Conservation (phyloP, 2,329 filamentous ascomycete genomes). For the Xylaria sp. region DNA sequence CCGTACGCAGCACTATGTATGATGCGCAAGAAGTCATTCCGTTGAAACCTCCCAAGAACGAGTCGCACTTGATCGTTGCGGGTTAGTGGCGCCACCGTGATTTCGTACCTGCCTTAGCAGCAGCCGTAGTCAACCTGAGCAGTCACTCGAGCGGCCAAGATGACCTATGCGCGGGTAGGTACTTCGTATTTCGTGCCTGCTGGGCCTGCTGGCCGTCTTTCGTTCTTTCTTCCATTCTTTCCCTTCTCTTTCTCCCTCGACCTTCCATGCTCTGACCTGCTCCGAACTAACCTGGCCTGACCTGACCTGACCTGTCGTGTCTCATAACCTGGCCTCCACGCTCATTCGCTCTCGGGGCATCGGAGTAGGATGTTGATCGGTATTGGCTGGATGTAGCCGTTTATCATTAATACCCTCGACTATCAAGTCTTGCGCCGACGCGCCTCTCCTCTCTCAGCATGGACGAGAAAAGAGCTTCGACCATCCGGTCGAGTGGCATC, state of each 20-base stretch:
- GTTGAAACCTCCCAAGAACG: too few species aligned
- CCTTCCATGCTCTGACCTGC: too few species aligned
- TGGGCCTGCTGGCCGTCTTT: too few species aligned
- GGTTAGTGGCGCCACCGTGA: not conserved
- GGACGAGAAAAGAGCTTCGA: conserved; percentile 25
- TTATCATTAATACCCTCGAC: not conserved
- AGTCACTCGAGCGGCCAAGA: not conserved
- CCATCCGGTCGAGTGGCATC: conserved; percentile 24
- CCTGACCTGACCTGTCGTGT: not conserved
- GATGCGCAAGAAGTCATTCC: too few species aligned
- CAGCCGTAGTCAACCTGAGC: not conserved
- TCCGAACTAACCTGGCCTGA: too few species aligned
- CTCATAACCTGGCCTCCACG: not conserved
- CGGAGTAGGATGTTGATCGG: not conserved
- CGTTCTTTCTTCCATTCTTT: not conserved
- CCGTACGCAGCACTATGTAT: too few species aligned
- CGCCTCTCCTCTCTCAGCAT: conserved; percentile 17
- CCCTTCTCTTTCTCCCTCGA: not conserved
- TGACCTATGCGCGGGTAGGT: not conserved
- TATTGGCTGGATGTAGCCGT: not conserved
- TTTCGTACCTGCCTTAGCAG: not conserved
- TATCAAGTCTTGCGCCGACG: not conserved
- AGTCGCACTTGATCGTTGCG: too few species aligned
- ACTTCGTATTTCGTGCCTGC: too few species aligned
- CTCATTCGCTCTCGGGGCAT: too few species aligned